phyloP scores from a whole-genome alignment of 768 basidiomycete species.

The Tulasnella sp. region DNA sequence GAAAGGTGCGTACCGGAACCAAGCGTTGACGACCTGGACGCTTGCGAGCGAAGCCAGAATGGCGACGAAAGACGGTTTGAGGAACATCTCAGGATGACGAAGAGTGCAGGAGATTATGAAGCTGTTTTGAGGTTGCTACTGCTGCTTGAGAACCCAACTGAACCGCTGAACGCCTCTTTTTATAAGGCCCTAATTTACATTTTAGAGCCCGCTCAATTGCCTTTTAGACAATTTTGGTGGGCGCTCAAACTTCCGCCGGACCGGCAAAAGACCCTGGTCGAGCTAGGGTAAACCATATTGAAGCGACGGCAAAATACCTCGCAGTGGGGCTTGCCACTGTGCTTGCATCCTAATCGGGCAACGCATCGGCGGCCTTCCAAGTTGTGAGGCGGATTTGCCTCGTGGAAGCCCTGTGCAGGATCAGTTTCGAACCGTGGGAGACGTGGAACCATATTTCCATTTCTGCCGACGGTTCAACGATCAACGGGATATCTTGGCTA shows the following conservation, averaged over 20 bases:
- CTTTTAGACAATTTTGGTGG: not conserved
- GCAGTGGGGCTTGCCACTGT: not conserved
- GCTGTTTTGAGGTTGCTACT: not conserved
- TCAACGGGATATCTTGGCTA: not conserved
- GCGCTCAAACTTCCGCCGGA: not conserved
- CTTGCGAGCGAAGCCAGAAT: not conserved
- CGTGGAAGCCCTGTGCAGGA: not conserved
- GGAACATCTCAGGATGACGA: conserved; percentile 22
- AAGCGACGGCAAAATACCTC: not conserved
- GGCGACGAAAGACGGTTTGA: conserved; percentile 12
- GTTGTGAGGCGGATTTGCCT: not conserved
- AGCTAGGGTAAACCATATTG: not conserved
- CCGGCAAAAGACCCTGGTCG: not conserved
- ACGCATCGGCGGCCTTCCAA: conserved; percentile 28
- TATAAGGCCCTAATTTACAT: not conserved
- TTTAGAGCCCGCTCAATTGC: not conserved
- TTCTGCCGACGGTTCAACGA: not conserved
- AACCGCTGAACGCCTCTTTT: not conserved
- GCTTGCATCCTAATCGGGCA: not conserved
- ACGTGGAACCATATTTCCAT: not conserved
- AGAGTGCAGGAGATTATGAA: conserved; percentile 8
- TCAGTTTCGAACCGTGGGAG: not conserved
- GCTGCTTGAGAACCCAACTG: not conserved
- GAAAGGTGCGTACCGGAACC: conserved; percentile 19
- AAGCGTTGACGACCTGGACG: conserved; percentile 15